Evolutionary conservation across 2,329 filamentous ascomycete species (phyloP), one percentile per base, ranked within the genome.

Genomic region (Apiospora sp.): DNA sequence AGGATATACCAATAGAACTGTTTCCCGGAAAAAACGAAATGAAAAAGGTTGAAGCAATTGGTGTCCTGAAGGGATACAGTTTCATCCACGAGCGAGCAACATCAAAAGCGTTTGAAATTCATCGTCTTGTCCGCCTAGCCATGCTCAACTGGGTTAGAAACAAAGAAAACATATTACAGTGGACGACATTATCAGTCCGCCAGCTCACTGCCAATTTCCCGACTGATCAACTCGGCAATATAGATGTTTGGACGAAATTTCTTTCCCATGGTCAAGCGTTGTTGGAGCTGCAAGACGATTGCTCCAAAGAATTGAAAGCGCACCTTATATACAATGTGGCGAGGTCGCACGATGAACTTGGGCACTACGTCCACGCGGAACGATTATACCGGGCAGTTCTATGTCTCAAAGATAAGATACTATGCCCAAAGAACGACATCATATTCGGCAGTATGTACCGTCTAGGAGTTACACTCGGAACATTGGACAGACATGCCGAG

Each of bases 21-120:
- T n/a, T 75, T 3, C 67, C 67, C n/a, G 71, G 34, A 43, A 22
- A 64, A 2, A 3, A 68, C 27, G 37, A 74, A 22, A 10, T 72
- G 34, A 43, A 72, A 48, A 16, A 22, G 8, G 54, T 68, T 10
- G 48, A 75, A 51, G 72, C 74, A 4, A 70, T 75, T 13, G 70
- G 71, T 4, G 71, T 43, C 4, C 48, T 75, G 22, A 73, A 73
- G 68, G 73, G 34, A 43, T 75, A 75, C 69, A 77, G 76, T 7
- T 83, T 84, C 44, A 74, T 84, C 27, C 74, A 71, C 3, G 54
- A 80, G 43, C 78, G 75, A 1, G 43, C 73, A 13, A 71, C 72
- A 10, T 4, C 27, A 1, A 48, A 72, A 19, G 72, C 72, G 2
- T 78, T 77, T 43, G 79, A 81, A 67, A 81, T 83, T 6, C 72